phyloP scores from a whole-genome alignment of 306 rosid species.

The Acacia acuminata region DNA sequence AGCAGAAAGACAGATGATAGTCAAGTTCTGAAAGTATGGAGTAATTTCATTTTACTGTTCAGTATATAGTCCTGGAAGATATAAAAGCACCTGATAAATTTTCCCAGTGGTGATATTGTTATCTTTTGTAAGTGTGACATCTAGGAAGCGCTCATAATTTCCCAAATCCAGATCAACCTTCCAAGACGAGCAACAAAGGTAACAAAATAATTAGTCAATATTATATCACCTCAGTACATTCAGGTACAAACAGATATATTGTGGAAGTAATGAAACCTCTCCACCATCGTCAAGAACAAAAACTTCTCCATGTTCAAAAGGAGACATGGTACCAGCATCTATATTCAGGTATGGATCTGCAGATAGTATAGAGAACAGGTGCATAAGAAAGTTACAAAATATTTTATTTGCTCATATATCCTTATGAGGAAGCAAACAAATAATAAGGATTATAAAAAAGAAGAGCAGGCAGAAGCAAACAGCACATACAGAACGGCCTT shows the following conservation, averaged over 20 bases:
- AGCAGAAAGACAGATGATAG: conserved; percentile 7
- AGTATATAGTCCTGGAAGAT: background rate
- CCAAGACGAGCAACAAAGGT: conserved; percentile 27
- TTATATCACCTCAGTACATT: conserved; percentile 1
- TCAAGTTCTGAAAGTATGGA: conserved; percentile 11
- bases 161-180: conserved; percentile 99
- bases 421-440: background rate
- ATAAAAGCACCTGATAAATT: conserved; percentile 76
- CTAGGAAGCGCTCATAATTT: conserved; percentile 93
- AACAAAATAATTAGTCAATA: conserved; percentile 1
- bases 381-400: conserved; percentile 6
- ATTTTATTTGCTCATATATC: background rate
- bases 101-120: conserved; percentile 96
- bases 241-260: background rate
- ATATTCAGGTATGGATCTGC: conserved; percentile 96
- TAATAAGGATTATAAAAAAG: background rate
- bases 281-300: conserved; percentile 99
- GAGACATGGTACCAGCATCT: conserved; percentile 99
- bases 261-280: conserved; percentile 54
- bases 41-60: background rate
- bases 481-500: background rate
- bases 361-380: background rate
- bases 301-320: conserved; percentile 99
- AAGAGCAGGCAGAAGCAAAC: background rate
- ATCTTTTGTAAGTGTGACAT: conserved; percentile 83